These are phyloP conservation scores for Trifolium subterraneum DNA, from an alignment of 306 rosid genomes.

Conservation along the genomic window DNA sequence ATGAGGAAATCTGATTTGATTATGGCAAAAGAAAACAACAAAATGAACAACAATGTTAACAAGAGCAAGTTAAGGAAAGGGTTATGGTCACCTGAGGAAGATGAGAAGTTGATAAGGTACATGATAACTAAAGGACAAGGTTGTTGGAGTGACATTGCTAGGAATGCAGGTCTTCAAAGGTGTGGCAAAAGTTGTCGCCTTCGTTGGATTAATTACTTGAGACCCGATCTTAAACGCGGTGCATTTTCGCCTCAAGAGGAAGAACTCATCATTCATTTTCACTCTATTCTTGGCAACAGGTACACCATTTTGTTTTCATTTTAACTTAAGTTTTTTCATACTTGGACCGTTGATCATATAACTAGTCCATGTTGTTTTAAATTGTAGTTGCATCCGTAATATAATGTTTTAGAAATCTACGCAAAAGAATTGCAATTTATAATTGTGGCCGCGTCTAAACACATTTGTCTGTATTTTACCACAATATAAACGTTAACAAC, in stretches of 20 bases:
- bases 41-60: slow-evolving; percentile 33
- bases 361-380: background rate
- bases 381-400: background rate
- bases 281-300: slow-evolving; percentile 93
- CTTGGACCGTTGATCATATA: background rate
- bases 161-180: slow-evolving; percentile 82
- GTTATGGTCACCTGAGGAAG: slow-evolving; percentile 96
- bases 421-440: background rate
- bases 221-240: slow-evolving; percentile 96
- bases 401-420: background rate
- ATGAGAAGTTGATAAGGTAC: slow-evolving; percentile 83
- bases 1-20: slow-evolving; percentile 55
- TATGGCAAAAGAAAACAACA: slow-evolving; percentile 41
- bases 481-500: no score
- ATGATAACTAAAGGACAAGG: slow-evolving; percentile 95
- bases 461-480: background rate
- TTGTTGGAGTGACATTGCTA: slow-evolving; percentile 93
- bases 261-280: slow-evolving; percentile 77
- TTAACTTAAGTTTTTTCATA: background rate
- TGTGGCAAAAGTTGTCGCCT: slow-evolving; percentile 98
- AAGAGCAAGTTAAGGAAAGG: slow-evolving; percentile 73
- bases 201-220: slow-evolving; percentile 93
- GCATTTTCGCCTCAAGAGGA: slow-evolving; percentile 87
- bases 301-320: background rate
- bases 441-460: background rate